Evolutionary conservation across 1,284 basidiomycete genomes (phyloP).

Genomic region (Austroboletus rostrupii): DNA sequence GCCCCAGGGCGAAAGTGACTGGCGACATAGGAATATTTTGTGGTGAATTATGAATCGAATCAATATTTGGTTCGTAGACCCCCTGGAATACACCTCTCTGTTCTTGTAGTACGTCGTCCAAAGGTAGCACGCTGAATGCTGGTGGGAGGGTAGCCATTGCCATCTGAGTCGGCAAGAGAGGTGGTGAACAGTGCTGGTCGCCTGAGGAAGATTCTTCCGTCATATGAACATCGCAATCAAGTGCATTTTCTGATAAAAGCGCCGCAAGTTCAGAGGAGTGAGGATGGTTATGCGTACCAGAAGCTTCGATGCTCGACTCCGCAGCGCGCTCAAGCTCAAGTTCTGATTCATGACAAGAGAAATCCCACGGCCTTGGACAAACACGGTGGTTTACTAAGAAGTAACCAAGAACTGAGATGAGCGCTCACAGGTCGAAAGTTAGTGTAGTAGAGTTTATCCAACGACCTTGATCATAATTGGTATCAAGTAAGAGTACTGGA

Average conservation of each 20-base stretch:
- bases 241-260: not conserved
- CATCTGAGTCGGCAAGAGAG: no score
- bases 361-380: conserved; percentile 25
- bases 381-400: not conserved
- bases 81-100: not conserved
- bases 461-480: conserved; percentile 3
- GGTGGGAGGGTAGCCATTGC: not conserved
- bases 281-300: not conserved
- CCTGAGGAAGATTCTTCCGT: conserved; percentile 18
- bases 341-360: conserved; percentile 20
- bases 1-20: not conserved
- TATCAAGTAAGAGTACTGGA: conserved; percentile 24
- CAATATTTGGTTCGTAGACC: not conserved
- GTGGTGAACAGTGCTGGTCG: not conserved
- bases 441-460: conserved; percentile 23
- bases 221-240: not conserved
- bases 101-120: not conserved
- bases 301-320: not conserved
- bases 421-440: conserved; percentile 22
- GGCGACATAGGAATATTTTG: not conserved
- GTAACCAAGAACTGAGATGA: not conserved
- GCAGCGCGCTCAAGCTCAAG: conserved; percentile 13
- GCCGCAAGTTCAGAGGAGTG: not conserved
- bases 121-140: not conserved
- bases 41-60: not conserved